Evolutionary conservation across 208 protist genomes (phyloP).

Genomic region (Acanthamoeba pearcei): DNA sequence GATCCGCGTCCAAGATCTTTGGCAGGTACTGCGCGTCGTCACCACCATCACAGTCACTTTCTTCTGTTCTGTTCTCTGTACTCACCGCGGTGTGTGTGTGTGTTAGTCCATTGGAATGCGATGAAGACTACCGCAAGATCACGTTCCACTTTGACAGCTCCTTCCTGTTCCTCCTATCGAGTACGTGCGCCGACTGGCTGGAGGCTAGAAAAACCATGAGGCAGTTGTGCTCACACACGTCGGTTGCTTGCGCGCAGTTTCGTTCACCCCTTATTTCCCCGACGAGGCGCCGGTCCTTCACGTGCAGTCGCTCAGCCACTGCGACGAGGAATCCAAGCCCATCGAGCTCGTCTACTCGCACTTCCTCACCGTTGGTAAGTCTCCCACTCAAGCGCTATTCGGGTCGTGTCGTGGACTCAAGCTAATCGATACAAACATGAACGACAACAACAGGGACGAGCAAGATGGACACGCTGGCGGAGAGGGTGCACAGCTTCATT

Average conservation of each 20-base stretch:
- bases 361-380: conserved; percentile 37
- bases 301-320: conserved; percentile 46
- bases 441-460: neutral
- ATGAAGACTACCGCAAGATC: conserved; percentile 52
- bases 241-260: neutral
- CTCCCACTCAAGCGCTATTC: neutral
- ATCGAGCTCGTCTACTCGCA: conserved; percentile 27
- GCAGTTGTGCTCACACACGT: neutral
- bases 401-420: neutral
- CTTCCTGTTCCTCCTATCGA: conserved; percentile 51
- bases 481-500: conserved; percentile 34
- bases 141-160: conserved; percentile 55
- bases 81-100: neutral
- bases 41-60: no score
- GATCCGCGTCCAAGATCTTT: neutral
- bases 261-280: conserved; percentile 45
- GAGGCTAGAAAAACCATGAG: neutral
- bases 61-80: no score
- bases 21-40: neutral
- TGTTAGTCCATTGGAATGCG: conserved; percentile 19
- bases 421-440: no score
- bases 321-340: neutral
- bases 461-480: conserved; percentile 33
- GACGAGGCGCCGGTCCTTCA: conserved; percentile 35
- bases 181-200: neutral